Conservation (phyloP, 768 basidiomycete species). For the Kwoniella dejecticola region DNA sequence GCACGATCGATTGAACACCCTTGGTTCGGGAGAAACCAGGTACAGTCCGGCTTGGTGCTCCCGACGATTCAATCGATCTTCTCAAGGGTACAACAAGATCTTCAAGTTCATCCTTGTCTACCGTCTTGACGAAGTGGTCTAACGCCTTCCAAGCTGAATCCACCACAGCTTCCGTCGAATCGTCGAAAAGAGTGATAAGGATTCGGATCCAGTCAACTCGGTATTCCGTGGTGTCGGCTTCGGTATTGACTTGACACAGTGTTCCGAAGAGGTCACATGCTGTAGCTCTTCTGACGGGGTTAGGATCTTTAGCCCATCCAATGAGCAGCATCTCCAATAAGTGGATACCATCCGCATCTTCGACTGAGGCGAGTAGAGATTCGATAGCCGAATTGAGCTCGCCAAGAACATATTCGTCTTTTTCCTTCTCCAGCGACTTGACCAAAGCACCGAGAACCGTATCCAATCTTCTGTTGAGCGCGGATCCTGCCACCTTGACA, state of each 20-base stretch:
- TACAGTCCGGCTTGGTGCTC: constrained; percentile 72
- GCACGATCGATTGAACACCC: constrained; percentile 78
- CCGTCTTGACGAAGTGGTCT: constrained; percentile 81
- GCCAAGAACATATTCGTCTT: constrained; percentile 67
- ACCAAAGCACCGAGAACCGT: constrained; percentile 78
- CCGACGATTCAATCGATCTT: constrained; percentile 80
- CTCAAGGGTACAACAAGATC: constrained; percentile 85
- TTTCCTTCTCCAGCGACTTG: constrained; percentile 67
- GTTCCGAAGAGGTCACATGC: constrained; percentile 74
- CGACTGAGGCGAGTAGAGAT: constrained; percentile 75
- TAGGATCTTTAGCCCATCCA: constrained; percentile 82
- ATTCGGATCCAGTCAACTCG: constrained; percentile 93
- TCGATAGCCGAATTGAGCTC: constrained; percentile 76
- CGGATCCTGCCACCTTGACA: constrained; percentile 89
- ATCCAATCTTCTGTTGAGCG: constrained; percentile 78
- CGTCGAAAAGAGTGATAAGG: constrained; percentile 78
- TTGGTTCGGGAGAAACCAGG: constrained; percentile 80
- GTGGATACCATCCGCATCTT: constrained; percentile 84
- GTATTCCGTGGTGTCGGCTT: constrained; percentile 79
- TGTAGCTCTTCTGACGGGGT: constrained; percentile 70
- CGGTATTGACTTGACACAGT: constrained; percentile 76
- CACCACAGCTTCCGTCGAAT: constrained; percentile 62
- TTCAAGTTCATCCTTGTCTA: constrained; percentile 91
- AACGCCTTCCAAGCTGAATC: constrained; percentile 79
- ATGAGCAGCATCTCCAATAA: constrained; percentile 84